These are phyloP conservation scores for Acacia pycnantha DNA, from an alignment of 331 rosid species.

Conservation along the genomic window DNA sequence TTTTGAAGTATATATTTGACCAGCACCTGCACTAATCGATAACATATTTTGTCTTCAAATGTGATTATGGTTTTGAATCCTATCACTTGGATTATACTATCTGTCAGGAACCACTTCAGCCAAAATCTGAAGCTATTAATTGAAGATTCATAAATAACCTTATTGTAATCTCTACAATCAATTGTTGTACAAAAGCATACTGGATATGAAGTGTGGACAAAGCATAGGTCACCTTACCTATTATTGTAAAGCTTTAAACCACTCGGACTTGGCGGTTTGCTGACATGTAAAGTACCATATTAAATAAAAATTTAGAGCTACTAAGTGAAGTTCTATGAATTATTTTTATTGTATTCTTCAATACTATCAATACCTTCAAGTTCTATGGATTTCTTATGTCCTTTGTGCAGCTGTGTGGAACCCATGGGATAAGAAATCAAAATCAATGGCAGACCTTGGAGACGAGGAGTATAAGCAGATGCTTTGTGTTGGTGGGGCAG, in stretches of 20 bases:
- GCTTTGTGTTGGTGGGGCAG: conserved; percentile 64
- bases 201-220: neutral
- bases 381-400: neutral
- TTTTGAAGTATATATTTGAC: neutral
- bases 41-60: neutral
- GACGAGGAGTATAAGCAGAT: conserved; percentile 69
- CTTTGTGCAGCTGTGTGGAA: conserved; percentile 58
- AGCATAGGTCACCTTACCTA: neutral
- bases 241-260: neutral
- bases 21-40: conserved; percentile 2
- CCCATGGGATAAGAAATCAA: conserved; percentile 69
- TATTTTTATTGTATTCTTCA: neutral
- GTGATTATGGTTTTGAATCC: neutral
- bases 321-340: neutral
- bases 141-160: neutral
- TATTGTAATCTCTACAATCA: neutral
- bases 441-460: conserved; percentile 50
- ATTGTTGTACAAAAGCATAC: neutral
- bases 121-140: neutral
- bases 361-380: neutral
- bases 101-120: neutral
- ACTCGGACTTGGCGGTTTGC: neutral
- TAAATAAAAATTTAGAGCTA: neutral
- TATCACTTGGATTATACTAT: neutral
- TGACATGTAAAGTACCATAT: neutral